Base-by-base conservation (phyloP, 2,329 filamentous ascomycete genomes). In the Dothistroma pini region DNA sequence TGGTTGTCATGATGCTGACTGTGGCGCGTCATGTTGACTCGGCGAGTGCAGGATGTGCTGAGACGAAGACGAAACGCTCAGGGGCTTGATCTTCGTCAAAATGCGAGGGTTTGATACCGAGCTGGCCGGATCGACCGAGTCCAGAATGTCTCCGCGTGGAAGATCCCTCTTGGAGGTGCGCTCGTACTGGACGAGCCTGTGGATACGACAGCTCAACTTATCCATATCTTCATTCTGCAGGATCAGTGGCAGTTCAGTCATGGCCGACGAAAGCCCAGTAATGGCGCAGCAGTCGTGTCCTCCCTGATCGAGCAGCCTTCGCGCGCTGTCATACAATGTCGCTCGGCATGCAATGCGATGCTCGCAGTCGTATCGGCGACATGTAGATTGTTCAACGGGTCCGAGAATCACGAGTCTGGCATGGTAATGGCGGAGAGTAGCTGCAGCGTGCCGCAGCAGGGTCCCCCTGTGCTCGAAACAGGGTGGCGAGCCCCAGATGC, bases 401-500 rank as follows among this genome's bases (percentile, higher is more conserved):
- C 48, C 29, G 21, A n/a, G 48, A 19, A 51, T 12, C 48, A 25
- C 48, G 48, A 31, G 48, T 25, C 14, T 25, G 22, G 48, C 16
- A 19, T 29, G 48, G 34, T 22, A 4, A n/a, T 21, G 52, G 52
- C 52, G 32, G 22, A 54, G 52, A 29, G 54, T 56, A 48, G 38
- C 54, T 56, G 54, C 54, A 56, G 38, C 12, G 16, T 44, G 29
- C 25, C 7, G 29, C 19, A 9, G 11, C 32, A 44, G 48, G 21
- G 14, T 31, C n/a, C n/a, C n/a, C n/a, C n/a, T n/a, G 14, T 47
- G 41, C 38, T 56, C 29, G 41, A 48, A 56, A 56, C 48, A 56
- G 54, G 32, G 54, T 56, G 54, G 54, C 54, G 19, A 44, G 10
- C 54, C 41, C 41, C 54, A 38, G 52, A 54, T 41, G 29, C 38